Evolutionary conservation across 768 basidiomycete species (phyloP).

Genomic region (Suillus alpinus): DNA sequence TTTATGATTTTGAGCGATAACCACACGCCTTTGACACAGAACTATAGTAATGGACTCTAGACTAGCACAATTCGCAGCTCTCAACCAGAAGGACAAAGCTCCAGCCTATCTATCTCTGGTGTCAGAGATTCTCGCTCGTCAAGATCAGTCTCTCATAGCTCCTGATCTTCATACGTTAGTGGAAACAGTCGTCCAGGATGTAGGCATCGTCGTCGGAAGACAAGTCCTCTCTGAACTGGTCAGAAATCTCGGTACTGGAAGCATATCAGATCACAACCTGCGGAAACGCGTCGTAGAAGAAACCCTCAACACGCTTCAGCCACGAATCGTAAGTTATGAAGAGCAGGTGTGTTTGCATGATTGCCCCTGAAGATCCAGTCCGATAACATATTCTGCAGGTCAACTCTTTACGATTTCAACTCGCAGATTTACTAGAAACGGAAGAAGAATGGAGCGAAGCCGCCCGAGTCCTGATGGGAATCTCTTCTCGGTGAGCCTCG

Average conservation of each 20-base stretch:
- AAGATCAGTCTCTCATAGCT: slow-evolving; percentile 42
- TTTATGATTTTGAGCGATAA: not conserved
- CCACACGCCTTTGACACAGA: not conserved
- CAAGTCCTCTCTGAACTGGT: slow-evolving; percentile 87
- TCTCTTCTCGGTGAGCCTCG: slow-evolving; percentile 80
- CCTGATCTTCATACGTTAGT: slow-evolving; percentile 69
- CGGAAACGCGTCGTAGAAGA: slow-evolving; percentile 76
- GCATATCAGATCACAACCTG: slow-evolving; percentile 50
- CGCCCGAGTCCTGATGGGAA: slow-evolving; percentile 87
- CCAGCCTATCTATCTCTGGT: slow-evolving; percentile 71
- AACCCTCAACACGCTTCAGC: slow-evolving; percentile 66
- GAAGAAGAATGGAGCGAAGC: slow-evolving; percentile 96
- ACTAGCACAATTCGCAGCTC: slow-evolving; percentile 57
- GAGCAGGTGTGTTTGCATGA: slow-evolving; percentile 69
- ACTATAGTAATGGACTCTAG: slow-evolving; percentile 56
- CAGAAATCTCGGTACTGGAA: slow-evolving; percentile 56
- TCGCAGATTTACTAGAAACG: slow-evolving; percentile 84
- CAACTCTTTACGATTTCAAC: slow-evolving; percentile 77
- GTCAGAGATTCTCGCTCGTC: slow-evolving; percentile 56
- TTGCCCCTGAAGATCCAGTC: slow-evolving; percentile 6
- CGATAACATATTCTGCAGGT: slow-evolving; percentile 46
- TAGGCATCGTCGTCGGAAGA: slow-evolving; percentile 84
- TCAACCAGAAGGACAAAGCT: slow-evolving; percentile 84
- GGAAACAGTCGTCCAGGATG: slow-evolving; percentile 74
- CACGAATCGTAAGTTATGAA: slow-evolving; percentile 87